Evolutionary conservation across 2,329 filamentous ascomycete genomes (phyloP), one percentile per base, ranked within the genome.

Genomic region (Sarocladiaceae sp.): DNA sequence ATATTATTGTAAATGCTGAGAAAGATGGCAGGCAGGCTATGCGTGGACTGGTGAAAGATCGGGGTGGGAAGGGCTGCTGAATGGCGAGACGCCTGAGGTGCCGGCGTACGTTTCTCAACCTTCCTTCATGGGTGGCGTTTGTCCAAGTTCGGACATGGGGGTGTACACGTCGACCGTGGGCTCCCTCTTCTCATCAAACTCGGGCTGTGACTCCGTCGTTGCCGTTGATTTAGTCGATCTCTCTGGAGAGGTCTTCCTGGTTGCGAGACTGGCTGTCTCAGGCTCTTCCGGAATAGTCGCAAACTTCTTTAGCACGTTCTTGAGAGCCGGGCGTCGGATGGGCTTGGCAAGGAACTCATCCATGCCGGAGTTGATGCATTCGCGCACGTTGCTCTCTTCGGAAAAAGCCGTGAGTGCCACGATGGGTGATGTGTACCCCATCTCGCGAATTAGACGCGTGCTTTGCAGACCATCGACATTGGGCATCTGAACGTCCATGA

Each of bases 401-500:
- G 87, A 82, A 56, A 95, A 95, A 2, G 90, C 90, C 10, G 89
- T 95, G 34, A 96, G 67, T 0, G 90, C 90, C 12, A 96, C 88
- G 49, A 96, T 95, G 0, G 90, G 90, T 2, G 85, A 85, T 10
- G 77, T 81, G 64, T 93, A 96, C 1, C 90, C 90, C 69, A 91
- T 85, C 59, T 88, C 72, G 6, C 90, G 80, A 54, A 96, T 95
- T 26, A 94, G 69, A 9, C 83, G 78, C 1, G 90, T 95, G 37
- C 85, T 90, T 59, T 95, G 84, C 19, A 96, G 68, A 2, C 90
- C 90, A 57, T 95, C 89, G 12, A 96, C 75, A 50, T 93, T 94
- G 3, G 90, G 90, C 90, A 96, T 96, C 64, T 87, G 88, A 6
- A 95, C 84, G 55, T 96, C 90, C 90, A 95, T 96, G 58, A 95